phyloP scores from a whole-genome alignment of 768 basidiomycete species.

The Pleurotus sapidus region DNA sequence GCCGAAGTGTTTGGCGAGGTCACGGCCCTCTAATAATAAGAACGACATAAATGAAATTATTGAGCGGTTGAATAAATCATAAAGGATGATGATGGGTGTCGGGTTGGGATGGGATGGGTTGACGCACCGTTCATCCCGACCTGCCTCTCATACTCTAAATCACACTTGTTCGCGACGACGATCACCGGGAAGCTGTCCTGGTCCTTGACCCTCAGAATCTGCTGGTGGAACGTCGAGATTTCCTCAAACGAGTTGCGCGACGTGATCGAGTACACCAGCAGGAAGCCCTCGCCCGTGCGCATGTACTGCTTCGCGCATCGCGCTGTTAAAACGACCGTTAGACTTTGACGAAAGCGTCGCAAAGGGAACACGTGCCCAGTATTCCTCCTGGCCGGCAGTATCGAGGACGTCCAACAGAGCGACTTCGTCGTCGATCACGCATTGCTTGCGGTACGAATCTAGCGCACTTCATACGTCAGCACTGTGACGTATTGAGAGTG shows the following conservation, averaged over 20 bases:
- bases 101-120: not conserved
- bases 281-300: constrained; percentile 97
- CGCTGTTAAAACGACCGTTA: constrained; percentile 42
- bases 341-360: constrained; percentile 6
- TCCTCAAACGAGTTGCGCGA: constrained; percentile 97
- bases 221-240: constrained; percentile 93
- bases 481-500: too few species aligned
- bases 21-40: constrained; percentile 78
- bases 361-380: constrained; percentile 62
- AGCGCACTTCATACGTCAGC: too few species aligned
- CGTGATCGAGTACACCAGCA: constrained; percentile 98
- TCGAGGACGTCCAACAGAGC: constrained; percentile 95
- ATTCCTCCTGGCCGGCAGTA: constrained; percentile 98
- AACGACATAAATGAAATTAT: not conserved
- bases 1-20: constrained; percentile 91
- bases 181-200: constrained; percentile 94
- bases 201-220: constrained; percentile 96
- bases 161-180: constrained; percentile 97
- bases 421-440: constrained; percentile 98
- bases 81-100: not conserved
- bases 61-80: not conserved
- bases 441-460: constrained; percentile 98
- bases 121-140: constrained; percentile 87
- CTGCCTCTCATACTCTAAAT: constrained; percentile 93
- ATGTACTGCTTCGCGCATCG: constrained; percentile 99